Conservation (phyloP, 1,284 basidiomycete species). For the Ceratobasidium papillatum region DNA sequence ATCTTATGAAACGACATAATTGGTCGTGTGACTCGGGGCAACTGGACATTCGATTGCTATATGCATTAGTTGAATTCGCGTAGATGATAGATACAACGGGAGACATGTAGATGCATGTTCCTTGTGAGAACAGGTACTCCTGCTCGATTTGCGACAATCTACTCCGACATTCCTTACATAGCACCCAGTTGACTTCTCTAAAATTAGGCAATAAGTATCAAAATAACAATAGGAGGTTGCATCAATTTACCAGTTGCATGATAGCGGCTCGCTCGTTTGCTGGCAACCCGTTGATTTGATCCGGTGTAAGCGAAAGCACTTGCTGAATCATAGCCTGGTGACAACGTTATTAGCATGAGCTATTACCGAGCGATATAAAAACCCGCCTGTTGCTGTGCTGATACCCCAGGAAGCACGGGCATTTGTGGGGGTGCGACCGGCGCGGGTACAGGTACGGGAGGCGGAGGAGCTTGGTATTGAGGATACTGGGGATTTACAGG, state of each 20-base stretch:
- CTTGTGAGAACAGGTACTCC: neutral
- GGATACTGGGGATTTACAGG: constrained; percentile 44
- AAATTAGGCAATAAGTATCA: neutral
- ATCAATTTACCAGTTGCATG: constrained; percentile 72
- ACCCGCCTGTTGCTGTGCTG: constrained; percentile 53
- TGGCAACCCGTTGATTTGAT: constrained; percentile 87
- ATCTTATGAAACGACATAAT: neutral
- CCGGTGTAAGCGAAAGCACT: constrained; percentile 84
- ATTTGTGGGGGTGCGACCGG: constrained; percentile 43
- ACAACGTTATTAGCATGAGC: neutral
- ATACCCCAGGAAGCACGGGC: constrained; percentile 43
- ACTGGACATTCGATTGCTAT: neutral
- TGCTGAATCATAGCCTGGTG: constrained; percentile 81
- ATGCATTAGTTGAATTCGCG: neutral
- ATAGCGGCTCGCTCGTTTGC: constrained; percentile 87
- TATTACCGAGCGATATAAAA: neutral
- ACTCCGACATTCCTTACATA: neutral
- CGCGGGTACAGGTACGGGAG: constrained; percentile 49
- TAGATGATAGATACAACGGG: neutral
- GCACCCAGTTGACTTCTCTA: constrained; percentile 6
- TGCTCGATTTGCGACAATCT: neutral
- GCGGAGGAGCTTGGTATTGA: constrained; percentile 30
- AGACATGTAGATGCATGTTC: neutral
- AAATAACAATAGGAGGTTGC: neutral
- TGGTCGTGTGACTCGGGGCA: neutral